Conservation (phyloP, 257 asterid genomes). For the Ilex aquifolium region DNA sequence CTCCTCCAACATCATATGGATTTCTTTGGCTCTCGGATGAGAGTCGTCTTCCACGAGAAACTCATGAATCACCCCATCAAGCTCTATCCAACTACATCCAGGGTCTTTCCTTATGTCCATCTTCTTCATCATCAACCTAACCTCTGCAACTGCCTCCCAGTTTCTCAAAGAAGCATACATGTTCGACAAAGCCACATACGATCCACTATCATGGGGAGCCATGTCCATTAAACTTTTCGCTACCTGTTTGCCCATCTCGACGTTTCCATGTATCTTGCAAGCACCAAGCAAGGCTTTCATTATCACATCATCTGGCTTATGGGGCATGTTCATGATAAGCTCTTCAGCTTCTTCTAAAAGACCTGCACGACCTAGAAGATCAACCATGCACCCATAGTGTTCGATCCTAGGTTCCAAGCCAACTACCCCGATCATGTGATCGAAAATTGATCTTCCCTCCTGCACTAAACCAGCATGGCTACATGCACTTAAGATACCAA, state of each 20-base stretch:
- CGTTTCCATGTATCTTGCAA: constrained; percentile 40
- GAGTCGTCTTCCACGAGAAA: constrained; percentile 15
- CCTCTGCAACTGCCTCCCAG: constrained; percentile 33
- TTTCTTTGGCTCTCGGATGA: background rate
- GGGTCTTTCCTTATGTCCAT: constrained; percentile 31
- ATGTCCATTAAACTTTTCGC: constrained; percentile 33
- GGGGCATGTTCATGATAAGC: constrained; percentile 35
- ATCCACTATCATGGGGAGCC: constrained; percentile 36
- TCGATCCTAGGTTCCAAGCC: constrained; percentile 36
- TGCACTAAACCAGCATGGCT: constrained; percentile 43
- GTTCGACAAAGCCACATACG: constrained; percentile 40
- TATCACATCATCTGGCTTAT: constrained; percentile 31
- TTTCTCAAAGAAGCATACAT: constrained; percentile 26
- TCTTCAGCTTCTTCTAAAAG: constrained; percentile 32
- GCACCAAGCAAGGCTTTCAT: constrained; percentile 56
- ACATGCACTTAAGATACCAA: constrained; percentile 48
- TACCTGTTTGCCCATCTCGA: constrained; percentile 33
- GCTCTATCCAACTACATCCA: constrained; percentile 62
- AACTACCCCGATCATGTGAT: constrained; percentile 24
- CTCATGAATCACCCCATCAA: constrained; percentile 33
- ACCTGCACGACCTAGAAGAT: constrained; percentile 56
- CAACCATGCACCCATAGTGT: constrained; percentile 59
- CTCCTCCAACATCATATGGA: background rate
- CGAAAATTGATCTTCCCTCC: constrained; percentile 33
- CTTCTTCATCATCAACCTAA: constrained; percentile 39